Percentiles rank a stretch among this genome's conserved stretches.
phyloP scores from a whole-genome alignment of 768 basidiomycete genomes.

The Lepiota brunneoincarnata region DNA sequence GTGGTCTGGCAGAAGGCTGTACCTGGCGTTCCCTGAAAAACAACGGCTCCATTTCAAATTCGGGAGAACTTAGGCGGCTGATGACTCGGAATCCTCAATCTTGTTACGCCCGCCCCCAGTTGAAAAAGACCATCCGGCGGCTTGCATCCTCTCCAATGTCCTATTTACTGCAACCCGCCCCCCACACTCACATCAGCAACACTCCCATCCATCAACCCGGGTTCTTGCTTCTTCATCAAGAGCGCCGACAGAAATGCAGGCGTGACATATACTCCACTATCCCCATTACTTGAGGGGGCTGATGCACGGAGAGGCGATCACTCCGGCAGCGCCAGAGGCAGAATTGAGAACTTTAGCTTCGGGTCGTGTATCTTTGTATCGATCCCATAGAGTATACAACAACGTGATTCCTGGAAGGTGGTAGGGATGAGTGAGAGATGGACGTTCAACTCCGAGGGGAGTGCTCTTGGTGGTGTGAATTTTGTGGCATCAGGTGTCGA shows the following conservation, averaged over 20 bases:
- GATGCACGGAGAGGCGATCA: not conserved
- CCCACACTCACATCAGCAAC: not conserved
- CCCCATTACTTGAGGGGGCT: slow-evolving; percentile 9
- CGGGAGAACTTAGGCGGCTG: too few species aligned
- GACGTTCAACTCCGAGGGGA: slow-evolving; percentile 84
- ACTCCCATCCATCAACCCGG: slow-evolving; percentile 45
- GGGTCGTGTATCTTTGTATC: slow-evolving; percentile 58
- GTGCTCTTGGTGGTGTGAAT: slow-evolving; percentile 57
- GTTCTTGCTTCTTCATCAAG: slow-evolving; percentile 67
- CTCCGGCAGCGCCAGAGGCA: slow-evolving; percentile 18
- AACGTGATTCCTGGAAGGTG: slow-evolving; percentile 87
- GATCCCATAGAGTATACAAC: slow-evolving; percentile 86
- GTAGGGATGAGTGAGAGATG: slow-evolving; percentile 78
- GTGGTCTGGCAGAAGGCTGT: too few species aligned
- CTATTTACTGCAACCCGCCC: slow-evolving; percentile 52
- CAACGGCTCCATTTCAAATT: too few species aligned
- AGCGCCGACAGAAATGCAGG: slow-evolving; percentile 54
- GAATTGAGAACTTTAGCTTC: slow-evolving; percentile 28
- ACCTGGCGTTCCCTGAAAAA: too few species aligned
- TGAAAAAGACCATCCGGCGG: too few species aligned
- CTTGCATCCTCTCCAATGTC: slow-evolving; percentile 70
- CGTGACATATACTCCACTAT: slow-evolving; percentile 35
- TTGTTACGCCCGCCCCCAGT: too few species aligned
- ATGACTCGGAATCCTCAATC: too few species aligned
- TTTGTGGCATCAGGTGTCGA: slow-evolving; percentile 31